These are phyloP conservation scores for Xylaria palmicola DNA, from an alignment of 495 filamentous ascomycete genomes.

Conservation along the genomic window DNA sequence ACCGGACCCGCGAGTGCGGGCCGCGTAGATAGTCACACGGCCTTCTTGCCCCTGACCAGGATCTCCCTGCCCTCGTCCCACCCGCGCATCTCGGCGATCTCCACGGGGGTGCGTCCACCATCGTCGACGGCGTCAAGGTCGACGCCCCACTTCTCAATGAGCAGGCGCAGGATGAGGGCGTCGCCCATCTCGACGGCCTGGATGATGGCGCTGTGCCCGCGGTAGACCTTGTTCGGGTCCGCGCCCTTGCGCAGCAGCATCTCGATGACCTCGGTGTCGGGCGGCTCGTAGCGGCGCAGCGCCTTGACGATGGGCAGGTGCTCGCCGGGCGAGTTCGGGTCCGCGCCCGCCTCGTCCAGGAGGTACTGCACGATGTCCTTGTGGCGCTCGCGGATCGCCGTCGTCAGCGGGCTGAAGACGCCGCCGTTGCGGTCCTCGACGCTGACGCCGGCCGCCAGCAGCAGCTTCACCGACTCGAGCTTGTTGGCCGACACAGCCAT, in stretches of 20 bases:
- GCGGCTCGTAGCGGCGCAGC: slow-evolving; percentile 45
- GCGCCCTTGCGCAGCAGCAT: slow-evolving; percentile 52
- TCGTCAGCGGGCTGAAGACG: slow-evolving; percentile 56
- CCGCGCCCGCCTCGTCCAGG: slow-evolving; percentile 50
- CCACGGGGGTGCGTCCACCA: slow-evolving; percentile 34
- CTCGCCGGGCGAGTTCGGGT: slow-evolving; percentile 53
- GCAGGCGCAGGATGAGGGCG: slow-evolving; percentile 37
- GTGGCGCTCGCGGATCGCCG: slow-evolving; percentile 52
- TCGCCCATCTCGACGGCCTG: slow-evolving; percentile 51
- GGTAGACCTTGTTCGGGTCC: slow-evolving; percentile 54
- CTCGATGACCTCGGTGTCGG: slow-evolving; percentile 48
- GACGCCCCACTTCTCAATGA: slow-evolving; percentile 44
- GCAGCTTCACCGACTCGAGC: slow-evolving; percentile 43
- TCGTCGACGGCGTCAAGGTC: slow-evolving; percentile 44
- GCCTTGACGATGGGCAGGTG: slow-evolving; percentile 57
- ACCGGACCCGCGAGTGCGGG: background rate
- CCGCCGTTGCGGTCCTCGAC: slow-evolving; percentile 59
- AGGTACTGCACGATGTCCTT: slow-evolving; percentile 50
- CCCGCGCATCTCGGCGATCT: slow-evolving; percentile 38
- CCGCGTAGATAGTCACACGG: slow-evolving; percentile 15
- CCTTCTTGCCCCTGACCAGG: slow-evolving; percentile 13
- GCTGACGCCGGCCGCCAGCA: slow-evolving; percentile 47
- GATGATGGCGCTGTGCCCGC: slow-evolving; percentile 54
- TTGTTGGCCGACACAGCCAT: slow-evolving; percentile 53
- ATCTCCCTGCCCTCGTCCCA: slow-evolving; percentile 37